Conservation (phyloP, 192 early-diverging fungal species). For the Gonapodya prolifera region DNA sequence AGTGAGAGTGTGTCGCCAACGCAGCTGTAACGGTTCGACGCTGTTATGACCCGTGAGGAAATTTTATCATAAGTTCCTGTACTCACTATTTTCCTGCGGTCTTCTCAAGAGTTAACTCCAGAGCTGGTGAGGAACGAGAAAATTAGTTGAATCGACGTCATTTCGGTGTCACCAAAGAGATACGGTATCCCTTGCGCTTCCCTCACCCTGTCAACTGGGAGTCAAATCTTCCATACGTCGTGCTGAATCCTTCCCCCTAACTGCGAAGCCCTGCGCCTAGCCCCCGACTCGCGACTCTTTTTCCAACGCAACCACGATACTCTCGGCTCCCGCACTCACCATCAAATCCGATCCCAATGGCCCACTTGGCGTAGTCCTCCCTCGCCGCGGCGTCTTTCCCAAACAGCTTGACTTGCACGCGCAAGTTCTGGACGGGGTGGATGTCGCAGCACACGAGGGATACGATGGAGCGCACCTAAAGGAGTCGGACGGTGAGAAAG, state of each 20-base stretch:
- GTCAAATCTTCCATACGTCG: too few relatives aligned
- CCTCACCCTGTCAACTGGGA: too few relatives aligned
- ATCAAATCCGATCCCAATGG: not conserved
- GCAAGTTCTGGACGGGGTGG: slow-evolving; percentile 77
- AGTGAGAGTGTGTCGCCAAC: slow-evolving; percentile 69
- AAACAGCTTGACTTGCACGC: slow-evolving; percentile 50
- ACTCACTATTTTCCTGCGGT: slow-evolving; percentile 42
- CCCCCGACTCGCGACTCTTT: too few relatives aligned
- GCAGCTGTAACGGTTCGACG: slow-evolving; percentile 22
- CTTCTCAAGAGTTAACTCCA: slow-evolving; percentile 51
- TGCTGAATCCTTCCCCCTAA: too few relatives aligned
- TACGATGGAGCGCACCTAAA: slow-evolving; percentile 54
- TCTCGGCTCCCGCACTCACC: too few relatives aligned
- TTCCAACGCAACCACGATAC: too few relatives aligned
- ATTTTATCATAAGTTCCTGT: not conserved
- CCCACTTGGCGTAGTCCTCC: not conserved
- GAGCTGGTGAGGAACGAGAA: slow-evolving; percentile 10
- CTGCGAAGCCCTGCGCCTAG: too few relatives aligned
- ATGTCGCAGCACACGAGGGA: slow-evolving; percentile 66
- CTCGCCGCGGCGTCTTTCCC: slow-evolving; percentile 7
- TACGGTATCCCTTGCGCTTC: too few relatives aligned
- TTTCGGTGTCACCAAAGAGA: too few relatives aligned
- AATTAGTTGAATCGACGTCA: not conserved
- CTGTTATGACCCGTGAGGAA: not conserved
- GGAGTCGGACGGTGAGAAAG: not conserved